Conservation (phyloP, 108 stramenopile genomes). For the Chaetoceros tenuissimus region DNA sequence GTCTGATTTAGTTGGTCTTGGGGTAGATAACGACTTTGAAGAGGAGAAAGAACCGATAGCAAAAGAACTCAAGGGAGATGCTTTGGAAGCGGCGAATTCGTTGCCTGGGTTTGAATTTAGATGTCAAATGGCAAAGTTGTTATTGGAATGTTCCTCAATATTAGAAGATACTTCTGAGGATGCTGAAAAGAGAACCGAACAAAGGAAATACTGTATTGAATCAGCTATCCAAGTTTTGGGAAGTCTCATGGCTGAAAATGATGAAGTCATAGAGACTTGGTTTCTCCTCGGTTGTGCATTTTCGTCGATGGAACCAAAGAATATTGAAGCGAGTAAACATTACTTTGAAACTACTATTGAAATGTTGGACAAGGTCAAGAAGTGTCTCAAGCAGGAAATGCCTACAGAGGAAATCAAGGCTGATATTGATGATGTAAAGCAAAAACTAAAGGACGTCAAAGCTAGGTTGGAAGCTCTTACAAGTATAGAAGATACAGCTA, state of each 20-base stretch:
- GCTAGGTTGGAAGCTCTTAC: slow-evolving; percentile 18
- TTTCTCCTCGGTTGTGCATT: slow-evolving; percentile 79
- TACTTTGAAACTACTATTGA: slow-evolving; percentile 58
- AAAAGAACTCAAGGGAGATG: slow-evolving; percentile 25
- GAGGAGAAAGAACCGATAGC: slow-evolving; percentile 5
- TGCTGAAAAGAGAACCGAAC: slow-evolving; percentile 2
- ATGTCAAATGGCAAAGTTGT: slow-evolving; percentile 73
- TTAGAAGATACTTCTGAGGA: slow-evolving; percentile 8
- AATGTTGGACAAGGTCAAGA: slow-evolving; percentile 60
- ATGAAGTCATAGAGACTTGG: slow-evolving; percentile 85
- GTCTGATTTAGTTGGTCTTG: slow-evolving; percentile 60
- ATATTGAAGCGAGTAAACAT: slow-evolving; percentile 43
- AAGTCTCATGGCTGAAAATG: slow-evolving; percentile 80
- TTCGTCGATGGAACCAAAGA: slow-evolving; percentile 28
- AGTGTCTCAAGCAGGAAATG: slow-evolving; percentile 37
- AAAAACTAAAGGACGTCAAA: slow-evolving; percentile 32
- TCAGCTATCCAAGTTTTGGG: slow-evolving; percentile 74
- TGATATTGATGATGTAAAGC: not conserved
- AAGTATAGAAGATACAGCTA: not conserved
- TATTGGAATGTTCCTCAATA: slow-evolving; percentile 68
- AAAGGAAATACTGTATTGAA: slow-evolving; percentile 38
- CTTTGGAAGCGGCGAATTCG: slow-evolving; percentile 33
- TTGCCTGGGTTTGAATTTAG: slow-evolving; percentile 76
- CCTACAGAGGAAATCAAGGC: not conserved
- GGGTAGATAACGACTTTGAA: slow-evolving; percentile 21